Percentiles rank a stretch among this genome's conserved stretches.
Evolutionary conservation across 2,329 filamentous ascomycete genomes (phyloP).

Genomic region (Fusarium odoratissimum): DNA sequence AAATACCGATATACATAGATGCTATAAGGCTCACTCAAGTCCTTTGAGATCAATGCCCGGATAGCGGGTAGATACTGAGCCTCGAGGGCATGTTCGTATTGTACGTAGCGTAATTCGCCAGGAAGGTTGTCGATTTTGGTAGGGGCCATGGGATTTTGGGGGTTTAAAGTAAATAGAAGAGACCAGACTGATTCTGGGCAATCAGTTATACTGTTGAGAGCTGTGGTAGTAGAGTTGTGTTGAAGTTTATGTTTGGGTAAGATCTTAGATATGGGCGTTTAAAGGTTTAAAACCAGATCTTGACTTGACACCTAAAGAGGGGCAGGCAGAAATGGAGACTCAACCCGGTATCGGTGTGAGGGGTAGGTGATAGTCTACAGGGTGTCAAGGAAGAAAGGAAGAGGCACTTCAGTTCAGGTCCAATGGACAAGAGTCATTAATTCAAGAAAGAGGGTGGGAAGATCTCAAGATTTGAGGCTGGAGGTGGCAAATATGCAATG

Average conservation of each 20-base stretch:
- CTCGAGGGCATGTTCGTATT: constrained; percentile 72
- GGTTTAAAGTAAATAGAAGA: neutral
- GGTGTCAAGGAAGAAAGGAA: constrained; percentile 7
- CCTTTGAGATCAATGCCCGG: constrained; percentile 91
- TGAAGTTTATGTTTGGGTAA: constrained; percentile 3
- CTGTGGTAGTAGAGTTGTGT: neutral
- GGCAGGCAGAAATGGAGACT: constrained; percentile 37
- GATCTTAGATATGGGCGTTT: constrained; percentile 13
- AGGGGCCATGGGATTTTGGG: constrained; percentile 49
- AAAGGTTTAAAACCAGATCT: constrained; percentile 27
- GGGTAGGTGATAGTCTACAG: neutral
- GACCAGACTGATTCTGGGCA: neutral
- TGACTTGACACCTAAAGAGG: constrained; percentile 32
- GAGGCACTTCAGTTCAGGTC: neutral
- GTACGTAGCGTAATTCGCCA: constrained; percentile 66
- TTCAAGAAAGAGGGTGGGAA: constrained; percentile 30
- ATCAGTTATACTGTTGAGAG: neutral
- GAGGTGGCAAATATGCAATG: constrained; percentile 34
- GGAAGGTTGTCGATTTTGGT: constrained; percentile 52
- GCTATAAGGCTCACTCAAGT: constrained; percentile 97
- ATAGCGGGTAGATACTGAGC: constrained; percentile 82
- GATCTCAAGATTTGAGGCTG: constrained; percentile 23
- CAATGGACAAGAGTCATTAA: constrained; percentile 26
- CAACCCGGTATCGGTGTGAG: constrained; percentile 36
- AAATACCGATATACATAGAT: constrained; percentile 99